Conservation (phyloP, 768 basidiomycete genomes). For the Agrocybe praecox region DNA sequence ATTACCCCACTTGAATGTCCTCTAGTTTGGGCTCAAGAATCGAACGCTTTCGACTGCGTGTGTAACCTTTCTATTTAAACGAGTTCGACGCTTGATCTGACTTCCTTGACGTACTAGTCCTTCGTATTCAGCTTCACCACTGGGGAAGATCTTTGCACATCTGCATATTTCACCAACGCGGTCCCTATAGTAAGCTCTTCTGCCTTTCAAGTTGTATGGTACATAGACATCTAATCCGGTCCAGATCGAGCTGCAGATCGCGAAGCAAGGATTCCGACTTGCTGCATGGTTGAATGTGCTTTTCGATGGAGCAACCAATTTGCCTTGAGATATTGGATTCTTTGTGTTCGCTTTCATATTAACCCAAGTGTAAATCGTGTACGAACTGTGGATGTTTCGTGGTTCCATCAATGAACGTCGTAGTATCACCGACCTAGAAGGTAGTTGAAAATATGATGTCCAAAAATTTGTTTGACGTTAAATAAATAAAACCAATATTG, state of each 20-base stretch:
- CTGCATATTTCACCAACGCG: constrained; percentile 16
- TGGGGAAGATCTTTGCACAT: constrained; percentile 42
- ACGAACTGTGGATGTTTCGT: too few relatives aligned
- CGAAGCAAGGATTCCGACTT: constrained; percentile 48
- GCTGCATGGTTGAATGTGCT: constrained; percentile 54
- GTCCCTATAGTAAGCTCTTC: constrained; percentile 3
- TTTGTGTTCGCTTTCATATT: neutral
- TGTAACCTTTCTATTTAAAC: constrained; percentile 6
- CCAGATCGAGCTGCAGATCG: constrained; percentile 47
- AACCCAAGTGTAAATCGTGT: neutral
- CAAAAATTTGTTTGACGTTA: too few relatives aligned
- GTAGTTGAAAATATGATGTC: too few relatives aligned
- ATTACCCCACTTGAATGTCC: constrained; percentile 47
- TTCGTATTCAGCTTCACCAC: constrained; percentile 42
- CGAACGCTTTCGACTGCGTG: constrained; percentile 48
- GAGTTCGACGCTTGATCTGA: neutral
- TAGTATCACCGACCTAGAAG: too few relatives aligned
- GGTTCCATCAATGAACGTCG: too few relatives aligned
- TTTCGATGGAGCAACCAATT: constrained; percentile 40
- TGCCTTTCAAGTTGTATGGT: neutral
- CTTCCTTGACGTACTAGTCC: constrained; percentile 30
- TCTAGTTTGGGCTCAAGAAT: constrained; percentile 48
- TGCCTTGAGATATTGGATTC: constrained; percentile 28
- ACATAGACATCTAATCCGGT: neutral
- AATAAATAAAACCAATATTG: neutral